phyloP scores from a whole-genome alignment of 208 protist genomes.

The Acanthamoeba triangularis region DNA sequence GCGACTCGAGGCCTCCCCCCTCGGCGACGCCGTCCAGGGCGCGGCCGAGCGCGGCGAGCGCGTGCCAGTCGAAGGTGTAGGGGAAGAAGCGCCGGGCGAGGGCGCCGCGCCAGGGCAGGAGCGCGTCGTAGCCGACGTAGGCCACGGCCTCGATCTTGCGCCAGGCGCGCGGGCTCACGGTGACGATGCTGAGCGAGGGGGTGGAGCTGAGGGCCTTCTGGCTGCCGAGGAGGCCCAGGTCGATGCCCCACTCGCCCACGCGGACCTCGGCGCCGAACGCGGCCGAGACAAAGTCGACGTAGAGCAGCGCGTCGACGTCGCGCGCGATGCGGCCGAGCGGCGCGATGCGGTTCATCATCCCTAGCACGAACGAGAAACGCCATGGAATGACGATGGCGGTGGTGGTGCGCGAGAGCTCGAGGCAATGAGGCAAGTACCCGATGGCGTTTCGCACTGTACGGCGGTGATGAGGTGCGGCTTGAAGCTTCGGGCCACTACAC shows the following conservation, averaged over 20 bases:
- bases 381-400: background rate
- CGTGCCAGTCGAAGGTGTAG: constrained; percentile 71
- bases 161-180: constrained; percentile 68
- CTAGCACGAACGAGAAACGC: background rate
- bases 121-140: constrained; percentile 67
- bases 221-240: constrained; percentile 66
- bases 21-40: background rate
- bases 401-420: background rate
- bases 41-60: background rate
- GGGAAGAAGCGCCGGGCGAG: background rate
- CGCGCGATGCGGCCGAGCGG: constrained; percentile 52
- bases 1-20: background rate
- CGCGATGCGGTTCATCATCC: constrained; percentile 43
- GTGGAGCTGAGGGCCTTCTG: constrained; percentile 47
- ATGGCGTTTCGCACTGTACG: constrained; percentile 69
- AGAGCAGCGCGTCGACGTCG: constrained; percentile 58
- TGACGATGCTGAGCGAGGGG: constrained; percentile 65
- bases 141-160: constrained; percentile 33
- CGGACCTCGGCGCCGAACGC: constrained; percentile 59
- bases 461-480: constrained; percentile 69
- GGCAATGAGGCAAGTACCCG: constrained; percentile 11
- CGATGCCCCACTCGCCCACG: constrained; percentile 66
- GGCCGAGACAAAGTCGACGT: constrained; percentile 70
- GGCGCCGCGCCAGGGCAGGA: constrained; percentile 26
- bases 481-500: constrained; percentile 4